Conservation (phyloP, 2,329 filamentous ascomycete genomes). For the Diaporthe capsici region DNA sequence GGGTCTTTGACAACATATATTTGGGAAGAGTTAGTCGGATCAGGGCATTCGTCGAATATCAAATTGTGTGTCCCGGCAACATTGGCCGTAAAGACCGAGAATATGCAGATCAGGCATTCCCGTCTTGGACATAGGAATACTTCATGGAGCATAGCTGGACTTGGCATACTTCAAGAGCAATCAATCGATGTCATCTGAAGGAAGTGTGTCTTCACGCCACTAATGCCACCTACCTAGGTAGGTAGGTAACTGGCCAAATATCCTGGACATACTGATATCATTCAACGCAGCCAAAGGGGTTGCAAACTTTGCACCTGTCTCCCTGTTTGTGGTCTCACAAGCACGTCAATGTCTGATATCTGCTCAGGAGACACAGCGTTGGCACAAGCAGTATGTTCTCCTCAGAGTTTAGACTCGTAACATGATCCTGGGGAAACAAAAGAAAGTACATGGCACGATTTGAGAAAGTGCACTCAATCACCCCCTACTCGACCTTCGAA, state of each 20-base stretch:
- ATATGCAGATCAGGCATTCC: neutral
- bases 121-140: neutral
- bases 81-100: neutral
- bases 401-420: too few relatives aligned
- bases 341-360: neutral
- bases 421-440: neutral
- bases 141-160: neutral
- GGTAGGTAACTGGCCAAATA: too few relatives aligned
- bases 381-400: neutral
- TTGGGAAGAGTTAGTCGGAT: neutral
- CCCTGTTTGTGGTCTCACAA: neutral
- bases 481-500: neutral
- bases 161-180: neutral
- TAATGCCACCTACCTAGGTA: too few relatives aligned
- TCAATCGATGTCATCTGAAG: too few relatives aligned
- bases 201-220: too few relatives aligned
- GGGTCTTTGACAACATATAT: neutral
- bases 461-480: neutral
- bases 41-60: neutral
- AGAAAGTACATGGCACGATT: neutral
- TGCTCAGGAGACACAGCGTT: neutral
- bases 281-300: neutral
- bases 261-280: too few relatives aligned
- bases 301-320: neutral
- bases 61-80: neutral